A percentile compares a stretch with the other conserved stretches of the same genome.
These are phyloP conservation scores for Pezicula neosporulosa DNA, from an alignment of 2,329 filamentous ascomycete genomes.

Conservation along the genomic window DNA sequence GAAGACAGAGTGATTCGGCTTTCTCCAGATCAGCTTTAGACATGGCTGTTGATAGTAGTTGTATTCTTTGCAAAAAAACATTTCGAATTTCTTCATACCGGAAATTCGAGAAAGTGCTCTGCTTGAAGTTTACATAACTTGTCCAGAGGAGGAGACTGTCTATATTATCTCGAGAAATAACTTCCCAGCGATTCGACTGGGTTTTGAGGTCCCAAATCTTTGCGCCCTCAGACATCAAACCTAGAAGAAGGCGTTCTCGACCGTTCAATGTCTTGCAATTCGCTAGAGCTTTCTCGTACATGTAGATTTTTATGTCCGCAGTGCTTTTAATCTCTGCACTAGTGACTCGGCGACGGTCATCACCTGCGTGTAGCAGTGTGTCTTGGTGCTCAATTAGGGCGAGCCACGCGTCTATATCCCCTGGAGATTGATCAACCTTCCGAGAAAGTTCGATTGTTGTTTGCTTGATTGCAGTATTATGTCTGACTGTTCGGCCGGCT, in stretches of 20 bases:
- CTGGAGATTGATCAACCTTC: conserved; percentile 60
- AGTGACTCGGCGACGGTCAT: conserved; percentile 44
- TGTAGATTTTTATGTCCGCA: conserved; percentile 74
- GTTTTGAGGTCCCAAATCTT: conserved; percentile 68
- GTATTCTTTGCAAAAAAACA: conserved; percentile 56
- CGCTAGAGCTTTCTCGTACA: conserved; percentile 73
- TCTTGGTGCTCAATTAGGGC: conserved; percentile 78
- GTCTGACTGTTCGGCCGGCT: conserved; percentile 28
- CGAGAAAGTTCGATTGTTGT: conserved; percentile 60
- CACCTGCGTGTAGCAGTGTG: conserved; percentile 51
- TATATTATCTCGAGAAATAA: conserved; percentile 52
- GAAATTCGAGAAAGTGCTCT: conserved; percentile 65
- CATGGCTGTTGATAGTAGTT: conserved; percentile 34
- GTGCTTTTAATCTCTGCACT: conserved; percentile 63
- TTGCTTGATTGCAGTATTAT: conserved; percentile 45
- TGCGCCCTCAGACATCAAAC: conserved; percentile 70
- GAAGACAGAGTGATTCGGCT: conserved; percentile 25
- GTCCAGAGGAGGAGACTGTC: conserved; percentile 67
- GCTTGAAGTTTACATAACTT: conserved; percentile 67
- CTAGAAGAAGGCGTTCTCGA: conserved; percentile 59
- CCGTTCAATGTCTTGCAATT: conserved; percentile 44
- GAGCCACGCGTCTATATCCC: conserved; percentile 71
- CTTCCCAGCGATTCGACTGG: conserved; percentile 62
- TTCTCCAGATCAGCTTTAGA: neutral
- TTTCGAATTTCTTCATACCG: conserved; percentile 62